Percentiles rank a stretch among this genome's conserved stretches.
These are phyloP conservation scores for Yamadazyma epiphylla DNA, from an alignment of 1,139 yeast species.

Conservation along the genomic window DNA sequence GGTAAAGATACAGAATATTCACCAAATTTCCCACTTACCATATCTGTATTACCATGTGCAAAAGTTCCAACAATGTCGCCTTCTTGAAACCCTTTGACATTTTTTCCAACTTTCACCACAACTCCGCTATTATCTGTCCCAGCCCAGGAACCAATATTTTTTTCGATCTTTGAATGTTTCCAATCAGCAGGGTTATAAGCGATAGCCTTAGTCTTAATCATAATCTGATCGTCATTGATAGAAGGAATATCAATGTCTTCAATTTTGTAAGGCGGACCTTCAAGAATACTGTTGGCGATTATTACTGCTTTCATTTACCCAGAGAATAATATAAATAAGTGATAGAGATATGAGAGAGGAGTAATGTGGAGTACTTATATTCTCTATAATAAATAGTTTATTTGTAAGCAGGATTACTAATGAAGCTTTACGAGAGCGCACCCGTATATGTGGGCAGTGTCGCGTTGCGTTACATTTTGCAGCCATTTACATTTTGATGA, in stretches of 20 bases:
- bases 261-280: slow-evolving; percentile 16
- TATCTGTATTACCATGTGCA: slow-evolving; percentile 17
- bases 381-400: too few relatives aligned
- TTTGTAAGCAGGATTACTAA: too few relatives aligned
- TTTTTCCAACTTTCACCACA: slow-evolving; percentile 23
- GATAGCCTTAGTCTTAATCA: slow-evolving; percentile 53
- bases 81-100: slow-evolving; percentile 17
- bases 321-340: too few relatives aligned
- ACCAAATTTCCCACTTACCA: slow-evolving; percentile 19
- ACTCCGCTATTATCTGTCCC: slow-evolving; percentile 29
- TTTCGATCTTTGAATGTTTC: slow-evolving; percentile 44
- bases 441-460: too few relatives aligned
- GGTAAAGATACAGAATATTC: slow-evolving; percentile 17
- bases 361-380: too few relatives aligned
- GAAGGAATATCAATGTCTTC: slow-evolving; percentile 32
- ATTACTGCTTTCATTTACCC: slow-evolving; percentile 28
- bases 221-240: slow-evolving; percentile 37
- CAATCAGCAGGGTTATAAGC: slow-evolving; percentile 78
- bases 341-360: too few relatives aligned
- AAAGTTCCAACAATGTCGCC: slow-evolving; percentile 24
- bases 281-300: slow-evolving; percentile 15
- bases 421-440: too few relatives aligned
- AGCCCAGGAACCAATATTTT: slow-evolving; percentile 12
- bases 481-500: too few relatives aligned
- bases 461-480: too few relatives aligned